Base-by-base conservation (phyloP, 2,329 filamentous ascomycete genomes). In the Penicillium sp. region DNA sequence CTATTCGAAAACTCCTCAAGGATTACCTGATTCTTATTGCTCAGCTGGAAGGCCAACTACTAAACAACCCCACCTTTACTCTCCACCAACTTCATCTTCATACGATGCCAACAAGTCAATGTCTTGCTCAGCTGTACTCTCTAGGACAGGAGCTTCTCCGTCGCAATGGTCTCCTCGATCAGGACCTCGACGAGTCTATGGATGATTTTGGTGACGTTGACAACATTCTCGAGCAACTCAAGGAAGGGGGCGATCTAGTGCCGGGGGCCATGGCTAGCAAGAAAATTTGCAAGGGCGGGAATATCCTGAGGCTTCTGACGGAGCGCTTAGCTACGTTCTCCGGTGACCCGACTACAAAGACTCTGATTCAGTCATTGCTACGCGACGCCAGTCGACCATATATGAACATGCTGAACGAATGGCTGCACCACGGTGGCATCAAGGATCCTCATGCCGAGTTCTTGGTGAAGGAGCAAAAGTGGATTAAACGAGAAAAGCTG, bases 361-460 rank as follows among this genome's bases (percentile, higher is more conserved):
- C 84, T 23, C 73, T 98, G 18, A 78, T 98, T 9, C 93, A 89
- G 9, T 86, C 85, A 3, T 73, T 98, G 25, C 72, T 98, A 37
- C 81, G 89, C 48, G 92, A 97, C 69, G 87, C 92, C 1, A 96
- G 91, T 63, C 82, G 87, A 47, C 93, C 93, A 0, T 98, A 98
- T 67, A 96, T 97, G 91, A 81, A 81, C 37, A 98, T 98, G 93
- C 75, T 98, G 53, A 98, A 98, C 64, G 92, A 97, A 68, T 98
- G 93, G 93, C 76, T 98, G 13, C 93, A 98, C 65, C 92, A 95
- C 64, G 93, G 93, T 33, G 89, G 87, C 42, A 97, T 98, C 69
- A 89, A 87, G 63, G 93, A 98, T 67, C 89, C 91, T 0, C 92
- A 97, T 67, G 82, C 85, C 1, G 93, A 98, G 68, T 98, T 98